Evolutionary conservation across 176 grass and related monocot species (phyloP).

Genomic region (Oryza punctata): DNA sequence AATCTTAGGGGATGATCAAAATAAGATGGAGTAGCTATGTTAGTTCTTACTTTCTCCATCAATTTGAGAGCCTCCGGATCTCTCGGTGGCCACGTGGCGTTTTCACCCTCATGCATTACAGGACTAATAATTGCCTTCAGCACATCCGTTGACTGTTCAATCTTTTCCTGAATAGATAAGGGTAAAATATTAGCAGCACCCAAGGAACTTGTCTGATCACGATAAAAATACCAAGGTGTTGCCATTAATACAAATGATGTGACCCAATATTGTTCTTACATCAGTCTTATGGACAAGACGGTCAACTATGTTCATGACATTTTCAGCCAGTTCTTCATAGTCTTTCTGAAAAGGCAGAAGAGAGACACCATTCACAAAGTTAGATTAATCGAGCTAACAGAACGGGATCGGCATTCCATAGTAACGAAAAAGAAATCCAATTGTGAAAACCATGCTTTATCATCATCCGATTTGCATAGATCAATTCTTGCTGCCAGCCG

Average conservation of each 20-base stretch:
- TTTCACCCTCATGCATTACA: slow-evolving; percentile 63
- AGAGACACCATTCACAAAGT: slow-evolving; percentile 1
- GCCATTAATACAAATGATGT: background rate
- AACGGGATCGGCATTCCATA: background rate
- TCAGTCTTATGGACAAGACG: slow-evolving; percentile 92
- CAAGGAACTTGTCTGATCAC: background rate
- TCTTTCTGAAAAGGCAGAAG: slow-evolving; percentile 60
- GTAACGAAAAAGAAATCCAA: slow-evolving; percentile 33
- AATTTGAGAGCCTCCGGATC: slow-evolving; percentile 62
- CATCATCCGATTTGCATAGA: slow-evolving; percentile 92
- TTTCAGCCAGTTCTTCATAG: slow-evolving; percentile 82
- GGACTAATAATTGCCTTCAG: slow-evolving; percentile 83
- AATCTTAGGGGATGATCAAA: no score
- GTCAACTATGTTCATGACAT: slow-evolving; percentile 89
- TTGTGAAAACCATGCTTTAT: slow-evolving; percentile 77
- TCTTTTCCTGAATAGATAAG: slow-evolving; percentile 72
- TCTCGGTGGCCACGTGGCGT: slow-evolving; percentile 78
- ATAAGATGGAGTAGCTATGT: no score
- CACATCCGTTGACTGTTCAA: slow-evolving; percentile 87
- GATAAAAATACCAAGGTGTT: slow-evolving; percentile 1
- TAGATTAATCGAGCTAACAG: background rate
- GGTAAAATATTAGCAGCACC: slow-evolving; percentile 29
- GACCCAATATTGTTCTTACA: slow-evolving; percentile 50
- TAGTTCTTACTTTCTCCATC: slow-evolving; percentile 70
- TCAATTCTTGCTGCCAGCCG: slow-evolving; percentile 78